Evolutionary conservation across 768 basidiomycete genomes (phyloP).

Genomic region (Tulasnella calospora): DNA sequence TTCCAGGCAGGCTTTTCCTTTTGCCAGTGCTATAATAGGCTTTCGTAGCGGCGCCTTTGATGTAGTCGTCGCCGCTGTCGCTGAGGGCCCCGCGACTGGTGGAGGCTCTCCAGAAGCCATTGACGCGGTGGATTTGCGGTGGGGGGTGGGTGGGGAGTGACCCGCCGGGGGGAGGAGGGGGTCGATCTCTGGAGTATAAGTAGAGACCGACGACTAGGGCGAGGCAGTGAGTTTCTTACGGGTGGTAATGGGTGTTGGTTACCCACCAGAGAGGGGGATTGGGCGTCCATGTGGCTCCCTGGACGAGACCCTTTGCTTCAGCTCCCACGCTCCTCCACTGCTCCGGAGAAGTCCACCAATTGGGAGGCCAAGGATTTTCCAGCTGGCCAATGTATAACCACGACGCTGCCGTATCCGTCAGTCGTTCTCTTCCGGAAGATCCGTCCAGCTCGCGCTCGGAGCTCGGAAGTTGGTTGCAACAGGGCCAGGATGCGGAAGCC

Average conservation of each 20-base stretch:
- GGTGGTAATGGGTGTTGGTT: neutral
- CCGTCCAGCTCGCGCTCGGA: neutral
- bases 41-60: neutral
- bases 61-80: neutral
- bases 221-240: neutral
- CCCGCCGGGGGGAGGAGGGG: neutral
- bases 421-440: neutral
- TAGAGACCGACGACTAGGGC: neutral
- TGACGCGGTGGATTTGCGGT: neutral
- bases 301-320: neutral
- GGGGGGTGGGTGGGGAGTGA: neutral
- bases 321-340: neutral
- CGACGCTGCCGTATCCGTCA: neutral
- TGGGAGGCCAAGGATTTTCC: neutral
- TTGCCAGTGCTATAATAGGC: neutral
- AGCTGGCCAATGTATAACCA: neutral
- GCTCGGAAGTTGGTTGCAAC: neutral
- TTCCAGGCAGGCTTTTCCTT: conserved; percentile 24
- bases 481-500: neutral
- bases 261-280: conserved; percentile 7
- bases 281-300: neutral
- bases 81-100: neutral
- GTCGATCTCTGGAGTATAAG: neutral
- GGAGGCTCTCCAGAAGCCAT: conserved; percentile 4
- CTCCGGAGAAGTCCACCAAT: neutral